Conservation (phyloP, 352 stramenopile genomes). For the Phytophthora sansomeana region DNA sequence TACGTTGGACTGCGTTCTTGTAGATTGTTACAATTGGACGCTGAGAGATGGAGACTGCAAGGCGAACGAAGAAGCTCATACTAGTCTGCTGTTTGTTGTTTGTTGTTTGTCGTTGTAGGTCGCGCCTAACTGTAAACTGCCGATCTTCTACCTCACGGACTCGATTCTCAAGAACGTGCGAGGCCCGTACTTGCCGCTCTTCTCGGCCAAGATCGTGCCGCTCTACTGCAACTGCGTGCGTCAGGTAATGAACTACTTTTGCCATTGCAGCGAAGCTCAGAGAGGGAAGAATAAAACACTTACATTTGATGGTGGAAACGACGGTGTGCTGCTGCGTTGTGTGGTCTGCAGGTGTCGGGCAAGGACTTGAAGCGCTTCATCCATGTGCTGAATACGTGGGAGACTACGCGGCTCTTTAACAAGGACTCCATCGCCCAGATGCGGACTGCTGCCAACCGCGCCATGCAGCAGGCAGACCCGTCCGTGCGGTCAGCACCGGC, state of each 20-base stretch:
- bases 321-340: neutral
- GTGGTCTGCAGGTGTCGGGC: conserved; percentile 56
- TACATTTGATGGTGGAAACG: conserved; percentile 3
- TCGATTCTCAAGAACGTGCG: conserved; percentile 92
- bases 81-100: conserved; percentile 10
- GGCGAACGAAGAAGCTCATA: conserved; percentile 17
- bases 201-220: conserved; percentile 75
- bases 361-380: conserved; percentile 88
- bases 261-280: neutral
- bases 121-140: conserved; percentile 84
- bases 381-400: conserved; percentile 89
- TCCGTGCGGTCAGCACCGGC: conserved; percentile 43
- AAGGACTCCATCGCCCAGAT: conserved; percentile 69
- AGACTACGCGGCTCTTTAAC: conserved; percentile 67
- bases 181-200: conserved; percentile 74
- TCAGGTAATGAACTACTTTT: conserved; percentile 49
- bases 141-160: conserved; percentile 91
- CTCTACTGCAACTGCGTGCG: conserved; percentile 89
- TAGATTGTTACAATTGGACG: conserved; percentile 1
- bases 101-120: conserved; percentile 46
- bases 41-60: conserved; percentile 12
- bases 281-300: conserved; percentile 17
- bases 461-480: conserved; percentile 58
- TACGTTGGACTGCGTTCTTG: too few relatives aligned
- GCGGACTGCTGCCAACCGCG: conserved; percentile 68